These are phyloP conservation scores for Dactylellina haptotyla DNA, from an alignment of 2,329 filamentous ascomycete species.

Conservation along the genomic window DNA sequence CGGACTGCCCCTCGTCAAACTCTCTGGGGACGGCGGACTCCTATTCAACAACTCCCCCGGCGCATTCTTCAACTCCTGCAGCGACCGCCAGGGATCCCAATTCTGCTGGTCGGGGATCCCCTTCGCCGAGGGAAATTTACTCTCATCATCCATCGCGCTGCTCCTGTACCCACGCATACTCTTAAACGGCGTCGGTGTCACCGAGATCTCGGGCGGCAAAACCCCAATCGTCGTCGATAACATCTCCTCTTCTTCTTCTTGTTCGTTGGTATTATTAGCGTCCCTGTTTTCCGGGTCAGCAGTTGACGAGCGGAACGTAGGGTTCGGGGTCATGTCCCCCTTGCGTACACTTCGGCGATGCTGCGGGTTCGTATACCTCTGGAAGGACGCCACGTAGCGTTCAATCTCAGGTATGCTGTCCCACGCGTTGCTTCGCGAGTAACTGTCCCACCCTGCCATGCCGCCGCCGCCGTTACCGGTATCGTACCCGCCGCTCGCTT, in stretches of 20 bases:
- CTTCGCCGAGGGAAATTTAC: slow-evolving; percentile 56
- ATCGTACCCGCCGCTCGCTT: slow-evolving; percentile 21
- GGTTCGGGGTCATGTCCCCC: slow-evolving; percentile 42
- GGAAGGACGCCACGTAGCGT: slow-evolving; percentile 77
- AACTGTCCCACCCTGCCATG: slow-evolving; percentile 75
- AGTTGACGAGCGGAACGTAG: slow-evolving; percentile 14
- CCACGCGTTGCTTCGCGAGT: slow-evolving; percentile 86
- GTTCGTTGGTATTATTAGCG: not conserved
- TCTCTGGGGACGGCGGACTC: slow-evolving; percentile 56
- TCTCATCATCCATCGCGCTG: slow-evolving; percentile 55
- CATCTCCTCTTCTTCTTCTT: not conserved
- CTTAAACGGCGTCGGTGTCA: slow-evolving; percentile 56
- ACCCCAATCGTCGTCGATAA: not conserved
- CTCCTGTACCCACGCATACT: slow-evolving; percentile 50
- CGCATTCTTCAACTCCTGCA: slow-evolving; percentile 52
- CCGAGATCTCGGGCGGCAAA: slow-evolving; percentile 54
- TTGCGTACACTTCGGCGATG: slow-evolving; percentile 12
- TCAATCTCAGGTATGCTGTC: slow-evolving; percentile 90
- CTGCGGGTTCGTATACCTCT: slow-evolving; percentile 13
- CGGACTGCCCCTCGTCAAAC: slow-evolving; percentile 55
- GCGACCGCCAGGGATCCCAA: slow-evolving; percentile 55
- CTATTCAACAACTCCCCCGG: slow-evolving; percentile 51
- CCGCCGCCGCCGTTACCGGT: not conserved
- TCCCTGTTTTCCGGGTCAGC: slow-evolving; percentile 19
- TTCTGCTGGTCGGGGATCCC: slow-evolving; percentile 57